phyloP scores from a whole-genome alignment of 2,329 filamentous ascomycete species.

The Epicoccum nigrum region DNA sequence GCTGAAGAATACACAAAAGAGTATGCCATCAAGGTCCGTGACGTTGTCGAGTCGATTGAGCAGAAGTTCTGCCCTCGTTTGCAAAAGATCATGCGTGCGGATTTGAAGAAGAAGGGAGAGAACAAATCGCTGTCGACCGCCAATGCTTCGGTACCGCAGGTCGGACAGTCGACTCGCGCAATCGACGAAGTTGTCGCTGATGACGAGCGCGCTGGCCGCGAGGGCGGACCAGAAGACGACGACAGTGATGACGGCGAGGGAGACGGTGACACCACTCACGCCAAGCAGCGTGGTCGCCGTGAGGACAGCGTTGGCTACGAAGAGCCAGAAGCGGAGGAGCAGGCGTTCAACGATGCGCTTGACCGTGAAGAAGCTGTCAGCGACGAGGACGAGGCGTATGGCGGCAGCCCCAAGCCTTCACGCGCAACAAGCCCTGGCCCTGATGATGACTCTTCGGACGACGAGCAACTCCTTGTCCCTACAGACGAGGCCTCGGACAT shows the following conservation, averaged over 20 bases:
- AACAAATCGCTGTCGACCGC: slow-evolving; percentile 60
- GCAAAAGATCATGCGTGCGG: slow-evolving; percentile 71
- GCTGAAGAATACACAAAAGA: slow-evolving; percentile 80
- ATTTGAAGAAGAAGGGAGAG: slow-evolving; percentile 77
- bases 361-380: slow-evolving; percentile 63
- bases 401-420: slow-evolving; percentile 52
- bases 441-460: slow-evolving; percentile 35
- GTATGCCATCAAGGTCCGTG: slow-evolving; percentile 79
- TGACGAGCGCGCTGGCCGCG: slow-evolving; percentile 47
- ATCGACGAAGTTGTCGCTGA: slow-evolving; percentile 58
- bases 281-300: slow-evolving; percentile 77
- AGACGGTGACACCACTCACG: slow-evolving; percentile 64
- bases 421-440: slow-evolving; percentile 42
- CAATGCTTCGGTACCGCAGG: slow-evolving; percentile 73
- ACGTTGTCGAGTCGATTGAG: slow-evolving; percentile 83
- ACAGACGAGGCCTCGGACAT: slow-evolving; percentile 40
- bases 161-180: slow-evolving; percentile 68
- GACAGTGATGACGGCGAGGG: slow-evolving; percentile 71
- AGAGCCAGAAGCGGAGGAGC: slow-evolving; percentile 89
- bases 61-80: slow-evolving; percentile 76
- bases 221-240: slow-evolving; percentile 69
- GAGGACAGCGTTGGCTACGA: slow-evolving; percentile 86
- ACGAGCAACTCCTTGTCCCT: slow-evolving; percentile 28
- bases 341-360: slow-evolving; percentile 70
- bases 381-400: slow-evolving; percentile 59